Conservation (phyloP, 345 rosid genomes). For the Garcia nutans region DNA sequence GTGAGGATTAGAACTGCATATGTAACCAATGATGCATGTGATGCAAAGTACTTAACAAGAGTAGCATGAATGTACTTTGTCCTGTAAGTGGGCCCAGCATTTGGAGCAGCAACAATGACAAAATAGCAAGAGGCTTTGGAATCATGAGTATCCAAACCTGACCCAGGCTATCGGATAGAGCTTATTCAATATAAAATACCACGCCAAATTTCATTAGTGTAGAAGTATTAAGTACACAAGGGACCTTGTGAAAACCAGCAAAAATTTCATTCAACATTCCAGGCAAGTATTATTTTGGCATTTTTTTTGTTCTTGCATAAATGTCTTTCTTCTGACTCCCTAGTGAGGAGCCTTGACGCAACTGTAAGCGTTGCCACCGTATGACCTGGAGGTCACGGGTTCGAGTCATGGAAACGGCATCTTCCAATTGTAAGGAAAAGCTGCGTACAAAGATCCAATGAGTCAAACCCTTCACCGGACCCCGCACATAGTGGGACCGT, state of each 20-base stretch:
- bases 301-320: not conserved
- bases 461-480: no score
- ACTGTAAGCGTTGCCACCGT: no score
- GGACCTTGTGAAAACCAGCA: not conserved
- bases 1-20: not conserved
- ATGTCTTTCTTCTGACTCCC: not conserved
- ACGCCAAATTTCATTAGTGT: not conserved
- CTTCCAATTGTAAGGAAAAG: no score
- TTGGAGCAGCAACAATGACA: not conserved
- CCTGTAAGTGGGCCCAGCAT: not conserved
- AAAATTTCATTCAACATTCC: not conserved
- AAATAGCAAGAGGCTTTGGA: not conserved
- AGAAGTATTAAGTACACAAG: no score
- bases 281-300: not conserved
- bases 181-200: not conserved
- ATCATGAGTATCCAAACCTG: not conserved
- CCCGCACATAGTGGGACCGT: no score
- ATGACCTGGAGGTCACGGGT: no score
- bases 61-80: not conserved
- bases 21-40: not conserved
- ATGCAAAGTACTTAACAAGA: not conserved
- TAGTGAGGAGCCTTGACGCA: no score
- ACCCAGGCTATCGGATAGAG: not conserved
- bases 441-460: no score
- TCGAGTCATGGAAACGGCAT: no score